Evolutionary conservation across 2,329 filamentous ascomycete genomes (phyloP).

Genomic region (Colletotrichum sp.): DNA sequence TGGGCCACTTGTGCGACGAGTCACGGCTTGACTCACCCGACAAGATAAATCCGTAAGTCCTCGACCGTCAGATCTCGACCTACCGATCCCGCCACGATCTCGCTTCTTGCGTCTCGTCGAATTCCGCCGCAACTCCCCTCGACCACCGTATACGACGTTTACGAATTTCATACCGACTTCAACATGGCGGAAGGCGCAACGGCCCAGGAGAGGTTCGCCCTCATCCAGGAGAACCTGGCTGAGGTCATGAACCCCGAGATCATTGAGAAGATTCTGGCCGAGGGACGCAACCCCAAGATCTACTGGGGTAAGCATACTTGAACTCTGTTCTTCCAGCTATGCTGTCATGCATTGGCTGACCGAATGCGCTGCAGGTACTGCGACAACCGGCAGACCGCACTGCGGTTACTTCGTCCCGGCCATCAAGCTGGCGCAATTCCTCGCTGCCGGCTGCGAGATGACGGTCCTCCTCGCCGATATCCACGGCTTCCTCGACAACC

Average conservation of each 20-base stretch:
- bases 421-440: conserved; percentile 88
- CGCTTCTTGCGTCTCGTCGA: background rate
- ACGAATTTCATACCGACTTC: background rate
- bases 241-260: conserved; percentile 87
- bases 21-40: conserved; percentile 14
- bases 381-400: conserved; percentile 87
- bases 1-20: conserved; percentile 8
- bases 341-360: conserved; percentile 1
- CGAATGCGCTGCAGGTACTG: conserved; percentile 59
- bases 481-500: conserved; percentile 80
- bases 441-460: conserved; percentile 83
- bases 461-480: conserved; percentile 79
- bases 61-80: background rate
- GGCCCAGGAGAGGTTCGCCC: conserved; percentile 67
- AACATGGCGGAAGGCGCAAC: conserved; percentile 37
- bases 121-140: background rate
- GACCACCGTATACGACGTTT: background rate
- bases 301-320: conserved; percentile 73
- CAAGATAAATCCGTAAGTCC: background rate
- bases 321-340: background rate
- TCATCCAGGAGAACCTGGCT: conserved; percentile 82
- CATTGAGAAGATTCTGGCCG: conserved; percentile 73
- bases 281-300: conserved; percentile 75
- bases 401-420: conserved; percentile 89
- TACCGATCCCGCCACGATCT: background rate